Percentiles rank a stretch among this genome's conserved stretches.
phyloP scores from a whole-genome alignment of 345 rosid genomes.

The Gossypium raimondii region DNA sequence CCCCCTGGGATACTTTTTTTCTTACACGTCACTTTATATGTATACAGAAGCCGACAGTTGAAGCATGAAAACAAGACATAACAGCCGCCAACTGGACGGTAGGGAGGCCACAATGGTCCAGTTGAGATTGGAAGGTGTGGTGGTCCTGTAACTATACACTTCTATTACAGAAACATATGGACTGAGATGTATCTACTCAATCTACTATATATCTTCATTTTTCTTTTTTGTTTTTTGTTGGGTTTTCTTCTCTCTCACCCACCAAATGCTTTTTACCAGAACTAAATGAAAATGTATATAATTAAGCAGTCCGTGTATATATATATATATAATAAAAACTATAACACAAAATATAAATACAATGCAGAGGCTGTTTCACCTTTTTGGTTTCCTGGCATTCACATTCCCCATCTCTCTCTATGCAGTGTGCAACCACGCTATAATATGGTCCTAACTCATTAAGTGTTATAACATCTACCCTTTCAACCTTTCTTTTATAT shows the following conservation, averaged over 20 bases:
- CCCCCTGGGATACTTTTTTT: background rate
- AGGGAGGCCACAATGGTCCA: slow-evolving; percentile 21
- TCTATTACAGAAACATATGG: background rate
- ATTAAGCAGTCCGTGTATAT: background rate
- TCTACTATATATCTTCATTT: background rate
- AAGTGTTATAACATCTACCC: background rate
- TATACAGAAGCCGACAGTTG: slow-evolving; percentile 16
- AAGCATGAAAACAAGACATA: slow-evolving; percentile 15
- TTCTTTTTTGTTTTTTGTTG: background rate
- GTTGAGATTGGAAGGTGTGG: slow-evolving; percentile 13
- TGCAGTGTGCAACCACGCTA: background rate
- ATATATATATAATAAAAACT: background rate
- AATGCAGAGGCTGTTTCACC: background rate
- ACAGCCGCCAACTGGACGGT: slow-evolving; percentile 28
- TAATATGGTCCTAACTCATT: background rate
- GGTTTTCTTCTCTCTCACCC: background rate
- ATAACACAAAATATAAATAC: background rate
- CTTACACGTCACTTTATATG: background rate
- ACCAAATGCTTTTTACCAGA: background rate
- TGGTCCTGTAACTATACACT: slow-evolving; percentile 19
- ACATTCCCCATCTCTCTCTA: background rate
- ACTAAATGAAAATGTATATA: background rate
- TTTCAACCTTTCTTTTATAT: background rate
- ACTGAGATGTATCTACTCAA: background rate
- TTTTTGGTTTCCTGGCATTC: slow-evolving; percentile 4